phyloP scores from a whole-genome alignment of 2,329 filamentous ascomycete genomes.

The Cyphellophora europaea region DNA sequence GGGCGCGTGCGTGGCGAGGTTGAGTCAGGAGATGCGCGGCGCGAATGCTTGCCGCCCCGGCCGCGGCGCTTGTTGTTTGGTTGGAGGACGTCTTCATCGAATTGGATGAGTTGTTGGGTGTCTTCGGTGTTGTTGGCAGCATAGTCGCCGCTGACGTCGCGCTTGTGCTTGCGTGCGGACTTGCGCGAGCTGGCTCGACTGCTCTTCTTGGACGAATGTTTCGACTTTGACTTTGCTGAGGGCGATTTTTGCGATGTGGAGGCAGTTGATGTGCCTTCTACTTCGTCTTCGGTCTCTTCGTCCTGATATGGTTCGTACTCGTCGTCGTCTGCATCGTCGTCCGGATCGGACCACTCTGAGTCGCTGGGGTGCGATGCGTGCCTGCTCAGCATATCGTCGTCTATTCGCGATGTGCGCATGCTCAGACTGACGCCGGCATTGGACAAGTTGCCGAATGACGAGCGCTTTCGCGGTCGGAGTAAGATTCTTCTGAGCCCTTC shows the following conservation, averaged over 20 bases:
- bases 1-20: background rate
- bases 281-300: constrained; percentile 3
- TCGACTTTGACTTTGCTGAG: constrained; percentile 3
- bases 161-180: constrained; percentile 6
- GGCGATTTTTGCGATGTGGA: constrained; percentile 3
- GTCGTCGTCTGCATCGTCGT: constrained; percentile 17
- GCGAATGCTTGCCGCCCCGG: background rate
- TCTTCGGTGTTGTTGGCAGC: constrained; percentile 3
- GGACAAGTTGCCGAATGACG: constrained; percentile 37
- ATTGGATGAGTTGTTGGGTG: constrained; percentile 5
- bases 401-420: constrained; percentile 66
- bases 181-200: constrained; percentile 13
- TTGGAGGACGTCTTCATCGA: constrained; percentile 6
- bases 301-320: constrained; percentile 9
- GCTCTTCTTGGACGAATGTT: constrained; percentile 15
- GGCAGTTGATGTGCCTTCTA: constrained; percentile 21
- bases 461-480: constrained; percentile 46
- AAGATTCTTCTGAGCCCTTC: constrained; percentile 55
- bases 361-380: constrained; percentile 36
- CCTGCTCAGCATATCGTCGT: constrained; percentile 48
- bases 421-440: constrained; percentile 57
- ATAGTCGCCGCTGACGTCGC: background rate
- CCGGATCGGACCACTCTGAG: constrained; percentile 32
- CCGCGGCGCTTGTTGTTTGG: background rate
- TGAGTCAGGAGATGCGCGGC: background rate